Conservation (phyloP, 2,329 filamentous ascomycete species). For the Colletotrichum cordylinicola region DNA sequence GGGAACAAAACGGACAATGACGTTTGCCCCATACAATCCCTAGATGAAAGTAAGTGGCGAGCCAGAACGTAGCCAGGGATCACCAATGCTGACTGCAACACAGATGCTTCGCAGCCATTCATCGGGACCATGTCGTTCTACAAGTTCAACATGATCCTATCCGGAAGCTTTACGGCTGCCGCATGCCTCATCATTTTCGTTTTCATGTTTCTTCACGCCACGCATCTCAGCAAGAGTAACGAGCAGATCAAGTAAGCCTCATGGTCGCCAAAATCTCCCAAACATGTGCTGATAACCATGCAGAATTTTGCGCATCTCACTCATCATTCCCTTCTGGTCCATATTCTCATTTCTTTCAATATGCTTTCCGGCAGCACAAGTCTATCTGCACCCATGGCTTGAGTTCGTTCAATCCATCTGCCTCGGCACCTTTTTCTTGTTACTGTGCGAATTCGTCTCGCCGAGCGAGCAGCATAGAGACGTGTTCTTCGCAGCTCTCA, state of each 20-base stretch:
- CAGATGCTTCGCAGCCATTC: not conserved
- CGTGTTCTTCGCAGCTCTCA: slow-evolving; percentile 40
- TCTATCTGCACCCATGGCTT: slow-evolving; percentile 44
- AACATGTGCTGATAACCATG: not conserved
- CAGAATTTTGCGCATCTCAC: slow-evolving; percentile 44
- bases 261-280: slow-evolving; percentile 16
- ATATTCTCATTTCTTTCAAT: slow-evolving; percentile 43
- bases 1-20: not conserved
- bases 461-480: slow-evolving; percentile 36
- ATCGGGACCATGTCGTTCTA: slow-evolving; percentile 17
- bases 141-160: slow-evolving; percentile 40
- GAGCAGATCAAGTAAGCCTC: slow-evolving; percentile 40
- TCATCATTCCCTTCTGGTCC: slow-evolving; percentile 44
- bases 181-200: slow-evolving; percentile 32
- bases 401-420: slow-evolving; percentile 44
- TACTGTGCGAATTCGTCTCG: slow-evolving; percentile 47
- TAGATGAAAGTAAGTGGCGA: not conserved
- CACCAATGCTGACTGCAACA: not conserved
- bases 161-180: slow-evolving; percentile 37
- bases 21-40: slow-evolving; percentile 1
- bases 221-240: slow-evolving; percentile 43
- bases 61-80: not conserved
- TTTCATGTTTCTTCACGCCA: slow-evolving; percentile 40
- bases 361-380: slow-evolving; percentile 38
- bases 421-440: slow-evolving; percentile 48